Conservation (phyloP, 345 rosid genomes). For the Populus tremula region DNA sequence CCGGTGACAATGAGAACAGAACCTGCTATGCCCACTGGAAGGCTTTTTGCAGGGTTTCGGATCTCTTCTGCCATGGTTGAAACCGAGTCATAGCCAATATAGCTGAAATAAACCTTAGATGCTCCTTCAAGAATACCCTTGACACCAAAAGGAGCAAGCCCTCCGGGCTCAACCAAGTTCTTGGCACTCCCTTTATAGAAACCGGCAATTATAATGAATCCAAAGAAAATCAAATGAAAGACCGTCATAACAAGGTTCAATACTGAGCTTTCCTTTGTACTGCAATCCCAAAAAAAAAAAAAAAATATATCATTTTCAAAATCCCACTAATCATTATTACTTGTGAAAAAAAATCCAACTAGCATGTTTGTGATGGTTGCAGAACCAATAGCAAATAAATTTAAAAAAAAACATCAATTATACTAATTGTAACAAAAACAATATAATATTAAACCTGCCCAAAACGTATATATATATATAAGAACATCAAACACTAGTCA, state of each 20-base stretch:
- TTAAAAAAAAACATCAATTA: not conserved
- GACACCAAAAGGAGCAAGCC: conserved; percentile 74
- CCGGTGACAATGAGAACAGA: conserved; percentile 69
- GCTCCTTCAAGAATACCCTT: conserved; percentile 83
- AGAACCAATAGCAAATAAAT: conserved; percentile 3
- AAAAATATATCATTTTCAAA: conserved; percentile 31
- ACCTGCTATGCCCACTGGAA: conserved; percentile 80
- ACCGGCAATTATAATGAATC: conserved; percentile 67
- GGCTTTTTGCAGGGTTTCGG: conserved; percentile 70
- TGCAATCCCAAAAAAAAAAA: conserved; percentile 32
- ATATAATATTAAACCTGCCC: too few relatives aligned
- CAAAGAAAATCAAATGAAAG: conserved; percentile 80
- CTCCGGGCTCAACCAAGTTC: conserved; percentile 71
- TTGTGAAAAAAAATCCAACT: not conserved
- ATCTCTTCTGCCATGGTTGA: conserved; percentile 96
- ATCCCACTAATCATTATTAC: conserved; percentile 10
- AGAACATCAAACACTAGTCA: not conserved
- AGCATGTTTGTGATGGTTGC: not conserved
- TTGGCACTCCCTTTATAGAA: conserved; percentile 53
- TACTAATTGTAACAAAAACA: too few relatives aligned
- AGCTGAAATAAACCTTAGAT: conserved; percentile 83
- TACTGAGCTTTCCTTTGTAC: conserved; percentile 89
- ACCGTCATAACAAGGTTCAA: conserved; percentile 80
- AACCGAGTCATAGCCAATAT: conserved; percentile 87
- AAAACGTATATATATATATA: not conserved